A percentile compares a stretch with the other conserved stretches of the same genome.
Conservation (phyloP, 371 early-diverging fungal genomes). For the Mucor velutinosus region DNA sequence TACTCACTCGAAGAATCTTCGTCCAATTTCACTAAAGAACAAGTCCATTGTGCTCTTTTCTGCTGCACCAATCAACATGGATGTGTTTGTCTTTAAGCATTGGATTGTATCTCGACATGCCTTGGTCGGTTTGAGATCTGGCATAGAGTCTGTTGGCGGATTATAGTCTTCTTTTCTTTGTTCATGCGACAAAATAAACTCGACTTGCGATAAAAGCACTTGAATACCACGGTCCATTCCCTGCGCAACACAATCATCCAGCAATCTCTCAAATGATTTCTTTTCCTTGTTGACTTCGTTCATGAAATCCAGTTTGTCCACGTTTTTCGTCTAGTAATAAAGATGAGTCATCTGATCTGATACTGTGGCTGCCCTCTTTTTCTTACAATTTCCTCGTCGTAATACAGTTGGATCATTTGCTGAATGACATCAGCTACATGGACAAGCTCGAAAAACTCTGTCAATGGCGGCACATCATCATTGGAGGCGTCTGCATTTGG, state of each 20-base stretch:
- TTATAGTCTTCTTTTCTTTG: slow-evolving; percentile 73
- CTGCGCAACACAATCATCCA: slow-evolving; percentile 85
- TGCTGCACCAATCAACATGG: slow-evolving; percentile 72
- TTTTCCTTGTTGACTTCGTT: slow-evolving; percentile 84
- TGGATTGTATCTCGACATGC: slow-evolving; percentile 73
- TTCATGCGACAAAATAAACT: slow-evolving; percentile 66
- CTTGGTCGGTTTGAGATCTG: slow-evolving; percentile 71
- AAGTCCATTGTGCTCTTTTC: slow-evolving; percentile 90
- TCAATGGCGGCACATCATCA: slow-evolving; percentile 53
- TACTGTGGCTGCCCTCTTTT: neutral
- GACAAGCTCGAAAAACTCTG: slow-evolving; percentile 87
- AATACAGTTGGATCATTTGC: slow-evolving; percentile 89
- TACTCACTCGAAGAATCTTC: slow-evolving; percentile 82
- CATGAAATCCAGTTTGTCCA: slow-evolving; percentile 86
- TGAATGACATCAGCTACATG: slow-evolving; percentile 86
- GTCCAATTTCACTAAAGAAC: slow-evolving; percentile 86
- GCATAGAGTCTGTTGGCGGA: slow-evolving; percentile 53
- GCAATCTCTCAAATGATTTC: slow-evolving; percentile 73
- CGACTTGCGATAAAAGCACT: slow-evolving; percentile 75
- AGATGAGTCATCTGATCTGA: too few relatives aligned
- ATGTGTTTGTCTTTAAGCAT: slow-evolving; percentile 77
- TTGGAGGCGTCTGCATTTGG: slow-evolving; percentile 39
- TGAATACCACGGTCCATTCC: slow-evolving; percentile 91
- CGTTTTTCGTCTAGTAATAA: slow-evolving; percentile 45
- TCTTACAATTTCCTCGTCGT: slow-evolving; percentile 72